Evolutionary conservation across 176 grass and related monocot genomes (phyloP).

Genomic region (Alopecurus myosuroides): DNA sequence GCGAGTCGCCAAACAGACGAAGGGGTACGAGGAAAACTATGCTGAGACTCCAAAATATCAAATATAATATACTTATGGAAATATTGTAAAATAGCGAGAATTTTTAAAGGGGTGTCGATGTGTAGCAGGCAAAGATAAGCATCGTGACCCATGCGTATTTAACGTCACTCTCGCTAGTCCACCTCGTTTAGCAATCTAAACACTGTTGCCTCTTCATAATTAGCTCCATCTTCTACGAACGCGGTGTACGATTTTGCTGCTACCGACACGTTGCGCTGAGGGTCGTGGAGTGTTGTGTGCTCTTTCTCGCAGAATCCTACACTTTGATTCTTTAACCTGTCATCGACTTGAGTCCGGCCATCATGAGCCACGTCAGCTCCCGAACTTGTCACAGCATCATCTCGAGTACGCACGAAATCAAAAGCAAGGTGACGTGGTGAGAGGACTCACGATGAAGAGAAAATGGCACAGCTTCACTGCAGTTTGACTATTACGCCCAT

Average conservation of each 20-base stretch:
- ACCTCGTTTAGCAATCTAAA: slow-evolving; percentile 24
- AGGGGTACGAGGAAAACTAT: too few species aligned
- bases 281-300: background rate
- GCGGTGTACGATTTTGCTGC: background rate
- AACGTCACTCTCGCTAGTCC: background rate
- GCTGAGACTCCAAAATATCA: too few species aligned
- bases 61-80: too few species aligned
- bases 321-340: background rate
- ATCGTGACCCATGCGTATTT: background rate
- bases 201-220: too few species aligned
- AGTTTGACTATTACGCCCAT: too few species aligned
- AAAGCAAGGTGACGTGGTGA: too few species aligned
- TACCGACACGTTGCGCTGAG: background rate
- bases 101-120: background rate
- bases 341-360: too few species aligned
- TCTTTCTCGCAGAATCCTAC: background rate
- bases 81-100: too few species aligned
- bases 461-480: background rate
- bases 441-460: background rate
- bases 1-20: too few species aligned
- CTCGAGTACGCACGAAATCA: too few species aligned
- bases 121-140: background rate
- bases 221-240: too few species aligned
- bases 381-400: too few species aligned
- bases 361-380: background rate